Conservation (phyloP, 179 eudicot genomes). For the Amaranthus tricolor region DNA sequence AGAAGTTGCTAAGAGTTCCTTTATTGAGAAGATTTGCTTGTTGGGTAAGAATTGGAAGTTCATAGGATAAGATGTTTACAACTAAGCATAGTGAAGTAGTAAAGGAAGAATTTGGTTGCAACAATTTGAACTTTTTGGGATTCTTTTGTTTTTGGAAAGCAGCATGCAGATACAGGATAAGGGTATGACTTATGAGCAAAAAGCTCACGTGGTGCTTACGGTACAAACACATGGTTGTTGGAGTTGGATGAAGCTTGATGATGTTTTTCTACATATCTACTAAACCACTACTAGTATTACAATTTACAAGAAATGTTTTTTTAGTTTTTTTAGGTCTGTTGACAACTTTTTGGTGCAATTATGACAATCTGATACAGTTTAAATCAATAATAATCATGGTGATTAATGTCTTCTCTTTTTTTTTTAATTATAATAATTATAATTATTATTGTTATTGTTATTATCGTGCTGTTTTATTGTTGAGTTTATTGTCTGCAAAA, state of each 20-base stretch:
- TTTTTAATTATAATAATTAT: too few species aligned
- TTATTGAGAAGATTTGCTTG: slow-evolving; percentile 11
- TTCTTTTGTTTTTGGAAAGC: slow-evolving; percentile 20
- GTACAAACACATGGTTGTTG: slow-evolving; percentile 23
- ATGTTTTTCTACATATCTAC: slow-evolving; percentile 8
- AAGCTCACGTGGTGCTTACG: slow-evolving; percentile 25
- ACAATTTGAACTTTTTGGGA: slow-evolving; percentile 9
- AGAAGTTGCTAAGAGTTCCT: background rate
- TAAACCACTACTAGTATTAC: background rate
- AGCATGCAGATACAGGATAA: background rate
- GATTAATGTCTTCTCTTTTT: too few species aligned
- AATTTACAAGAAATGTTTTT: background rate
- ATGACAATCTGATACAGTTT: background rate
- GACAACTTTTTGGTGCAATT: background rate
- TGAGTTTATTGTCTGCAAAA: too few species aligned
- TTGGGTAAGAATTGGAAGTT: slow-evolving; percentile 19
- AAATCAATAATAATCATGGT: too few species aligned
- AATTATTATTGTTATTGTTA: too few species aligned
- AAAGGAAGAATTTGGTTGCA: slow-evolving; percentile 1
- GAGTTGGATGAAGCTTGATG: background rate
- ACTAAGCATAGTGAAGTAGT: slow-evolving; percentile 6
- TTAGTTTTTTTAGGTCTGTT: background rate
- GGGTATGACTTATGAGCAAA: slow-evolving; percentile 1
- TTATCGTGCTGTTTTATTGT: too few species aligned
- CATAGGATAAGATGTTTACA: slow-evolving; percentile 18